Conservation (phyloP, 129 eudicot genomes). For the Lactuca sativa region DNA sequence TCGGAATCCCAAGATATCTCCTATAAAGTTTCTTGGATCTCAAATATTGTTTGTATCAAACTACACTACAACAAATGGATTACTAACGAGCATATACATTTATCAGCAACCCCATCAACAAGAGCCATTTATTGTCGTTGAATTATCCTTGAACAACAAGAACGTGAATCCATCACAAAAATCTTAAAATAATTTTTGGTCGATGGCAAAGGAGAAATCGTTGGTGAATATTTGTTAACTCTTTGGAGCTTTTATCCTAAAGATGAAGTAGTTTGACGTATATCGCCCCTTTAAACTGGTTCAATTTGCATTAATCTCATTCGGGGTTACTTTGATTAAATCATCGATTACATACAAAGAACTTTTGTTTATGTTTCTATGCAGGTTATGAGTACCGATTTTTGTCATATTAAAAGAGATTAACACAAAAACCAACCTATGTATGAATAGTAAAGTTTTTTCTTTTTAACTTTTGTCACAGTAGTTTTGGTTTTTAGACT, state of each 20-base stretch:
- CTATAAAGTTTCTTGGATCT: no score
- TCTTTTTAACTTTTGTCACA: no score
- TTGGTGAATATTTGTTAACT: background rate
- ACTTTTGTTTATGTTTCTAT: background rate
- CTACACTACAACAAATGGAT: no score
- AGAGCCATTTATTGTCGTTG: background rate
- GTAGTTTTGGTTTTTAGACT: no score
- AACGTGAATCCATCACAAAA: background rate
- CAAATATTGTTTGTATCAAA: no score
- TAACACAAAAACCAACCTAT: background rate
- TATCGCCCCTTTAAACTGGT: background rate
- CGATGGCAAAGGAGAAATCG: background rate
- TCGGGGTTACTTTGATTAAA: background rate
- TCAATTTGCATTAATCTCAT: background rate
- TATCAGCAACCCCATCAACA: background rate
- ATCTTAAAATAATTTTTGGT: no score
- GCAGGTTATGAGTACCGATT: background rate
- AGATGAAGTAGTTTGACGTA: background rate
- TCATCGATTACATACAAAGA: background rate
- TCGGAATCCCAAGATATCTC: constrained; percentile 32
- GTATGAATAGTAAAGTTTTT: no score
- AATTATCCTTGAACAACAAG: background rate
- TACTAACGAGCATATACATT: no score
- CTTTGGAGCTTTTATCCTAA: background rate
- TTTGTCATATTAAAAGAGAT: background rate